Evolutionary conservation across 2,329 filamentous ascomycete genomes (phyloP).

Genomic region (Hawksworthiomyces lignivorus): DNA sequence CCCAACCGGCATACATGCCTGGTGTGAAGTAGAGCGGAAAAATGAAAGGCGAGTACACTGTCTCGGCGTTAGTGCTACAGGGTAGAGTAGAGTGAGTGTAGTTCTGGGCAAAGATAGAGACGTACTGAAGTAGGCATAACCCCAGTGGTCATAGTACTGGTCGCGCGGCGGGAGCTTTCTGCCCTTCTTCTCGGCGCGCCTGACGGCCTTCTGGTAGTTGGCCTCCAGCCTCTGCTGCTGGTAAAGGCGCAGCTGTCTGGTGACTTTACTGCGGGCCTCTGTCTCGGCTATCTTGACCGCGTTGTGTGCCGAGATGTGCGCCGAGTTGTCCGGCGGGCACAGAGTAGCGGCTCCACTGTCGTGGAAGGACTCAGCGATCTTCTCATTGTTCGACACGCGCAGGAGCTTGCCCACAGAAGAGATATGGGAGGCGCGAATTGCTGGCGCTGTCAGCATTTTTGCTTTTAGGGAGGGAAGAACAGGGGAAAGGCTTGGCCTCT

Average conservation of each 20-base stretch:
- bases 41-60: conserved; percentile 38
- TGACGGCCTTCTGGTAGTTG: conserved; percentile 48
- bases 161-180: conserved; percentile 38
- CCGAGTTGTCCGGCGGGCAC: conserved; percentile 48
- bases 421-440: conserved; percentile 51
- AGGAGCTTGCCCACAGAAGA: conserved; percentile 37
- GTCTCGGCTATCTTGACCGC: conserved; percentile 37
- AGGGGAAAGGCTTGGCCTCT: no score
- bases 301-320: conserved; percentile 69
- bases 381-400: conserved; percentile 37
- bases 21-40: conserved; percentile 35
- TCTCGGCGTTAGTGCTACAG: no score
- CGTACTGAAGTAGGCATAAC: conserved; percentile 36
- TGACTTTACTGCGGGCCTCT: neutral
- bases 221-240: conserved; percentile 36
- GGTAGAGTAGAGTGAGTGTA: neutral
- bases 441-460: conserved; percentile 13
- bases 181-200: conserved; percentile 42
- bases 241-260: conserved; percentile 25
- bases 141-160: conserved; percentile 47
- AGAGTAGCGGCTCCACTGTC: conserved; percentile 38
- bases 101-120: neutral
- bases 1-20: conserved; percentile 37
- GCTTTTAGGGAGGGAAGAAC: neutral
- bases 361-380: conserved; percentile 38